Evolutionary conservation across 2,329 filamentous ascomycete genomes (phyloP).

Genomic region (Ceratocystis papillata): DNA sequence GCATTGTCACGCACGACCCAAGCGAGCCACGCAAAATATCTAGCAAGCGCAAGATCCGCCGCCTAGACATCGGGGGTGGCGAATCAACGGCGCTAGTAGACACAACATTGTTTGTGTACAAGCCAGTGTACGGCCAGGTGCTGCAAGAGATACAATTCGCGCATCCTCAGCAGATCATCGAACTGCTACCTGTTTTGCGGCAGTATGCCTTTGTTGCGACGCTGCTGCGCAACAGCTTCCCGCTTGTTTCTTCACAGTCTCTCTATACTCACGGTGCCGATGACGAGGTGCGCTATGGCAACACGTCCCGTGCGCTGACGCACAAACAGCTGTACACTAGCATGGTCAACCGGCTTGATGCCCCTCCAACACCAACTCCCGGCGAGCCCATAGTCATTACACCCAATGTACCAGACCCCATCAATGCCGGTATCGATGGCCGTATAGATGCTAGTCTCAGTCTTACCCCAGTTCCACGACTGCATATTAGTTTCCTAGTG

Average conservation of each 20-base stretch:
- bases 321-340: slow-evolving; percentile 14
- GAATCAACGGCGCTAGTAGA: slow-evolving; percentile 23
- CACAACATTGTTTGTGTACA: slow-evolving; percentile 59
- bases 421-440: background rate
- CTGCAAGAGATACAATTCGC: slow-evolving; percentile 62
- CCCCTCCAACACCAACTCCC: background rate
- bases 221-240: slow-evolving; percentile 52
- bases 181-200: slow-evolving; percentile 60
- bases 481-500: slow-evolving; percentile 45
- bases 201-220: slow-evolving; percentile 64
- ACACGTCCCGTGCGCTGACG: slow-evolving; percentile 12
- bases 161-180: slow-evolving; percentile 64
- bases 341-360: slow-evolving; percentile 6
- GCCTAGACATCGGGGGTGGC: slow-evolving; percentile 19
- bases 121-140: slow-evolving; percentile 58
- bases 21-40: slow-evolving; percentile 48
- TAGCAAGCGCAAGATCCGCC: slow-evolving; percentile 31
- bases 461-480: slow-evolving; percentile 39
- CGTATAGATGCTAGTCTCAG: slow-evolving; percentile 43
- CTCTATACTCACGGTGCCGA: background rate
- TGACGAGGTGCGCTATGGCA: slow-evolving; percentile 15
- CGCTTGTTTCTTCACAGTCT: background rate
- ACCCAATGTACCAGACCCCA: background rate
- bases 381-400: background rate
- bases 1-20: slow-evolving; percentile 41